phyloP scores from a whole-genome alignment of 2,329 filamentous ascomycete genomes.

The Ophiostoma himal-ulmi region DNA sequence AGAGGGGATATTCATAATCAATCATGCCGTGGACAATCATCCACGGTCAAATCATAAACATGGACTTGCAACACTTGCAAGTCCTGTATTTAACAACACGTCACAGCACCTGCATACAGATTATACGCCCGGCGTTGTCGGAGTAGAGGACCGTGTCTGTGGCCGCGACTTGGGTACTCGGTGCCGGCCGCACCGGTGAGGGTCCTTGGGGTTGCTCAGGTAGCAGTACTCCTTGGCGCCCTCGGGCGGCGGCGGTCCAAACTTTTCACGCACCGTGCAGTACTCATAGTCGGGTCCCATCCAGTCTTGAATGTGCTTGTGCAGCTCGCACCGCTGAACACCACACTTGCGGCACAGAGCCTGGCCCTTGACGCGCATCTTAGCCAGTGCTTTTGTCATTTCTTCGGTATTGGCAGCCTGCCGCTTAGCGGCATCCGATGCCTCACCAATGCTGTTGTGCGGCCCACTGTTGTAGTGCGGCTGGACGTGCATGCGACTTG shows the following conservation, averaged over 20 bases:
- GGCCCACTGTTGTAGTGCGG: neutral
- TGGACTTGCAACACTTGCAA: too few relatives aligned
- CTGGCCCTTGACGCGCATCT: slow-evolving; percentile 51
- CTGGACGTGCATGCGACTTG: slow-evolving; percentile 32
- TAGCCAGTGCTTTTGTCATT: slow-evolving; percentile 36
- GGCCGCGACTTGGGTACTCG: slow-evolving; percentile 33
- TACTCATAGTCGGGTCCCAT: slow-evolving; percentile 54
- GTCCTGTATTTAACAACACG: neutral
- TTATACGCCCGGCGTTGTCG: neutral
- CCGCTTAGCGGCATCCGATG: slow-evolving; percentile 35
- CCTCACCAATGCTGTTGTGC: slow-evolving; percentile 14
- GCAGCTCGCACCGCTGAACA: slow-evolving; percentile 55
- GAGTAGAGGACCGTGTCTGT: slow-evolving; percentile 10
- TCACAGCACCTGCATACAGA: neutral
- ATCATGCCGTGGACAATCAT: neutral
- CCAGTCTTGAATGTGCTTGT: slow-evolving; percentile 56
- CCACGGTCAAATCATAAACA: neutral
- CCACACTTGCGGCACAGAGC: slow-evolving; percentile 59
- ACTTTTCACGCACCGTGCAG: slow-evolving; percentile 55
- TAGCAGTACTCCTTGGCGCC: slow-evolving; percentile 50
- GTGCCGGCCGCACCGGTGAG: slow-evolving; percentile 54
- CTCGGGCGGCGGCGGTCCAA: slow-evolving; percentile 44
- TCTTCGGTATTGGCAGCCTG: slow-evolving; percentile 35
- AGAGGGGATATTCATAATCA: neutral
- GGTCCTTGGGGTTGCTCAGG: slow-evolving; percentile 55